Evolutionary conservation across 805 yeast species (phyloP).

Genomic region (Teunomyces atbi): DNA sequence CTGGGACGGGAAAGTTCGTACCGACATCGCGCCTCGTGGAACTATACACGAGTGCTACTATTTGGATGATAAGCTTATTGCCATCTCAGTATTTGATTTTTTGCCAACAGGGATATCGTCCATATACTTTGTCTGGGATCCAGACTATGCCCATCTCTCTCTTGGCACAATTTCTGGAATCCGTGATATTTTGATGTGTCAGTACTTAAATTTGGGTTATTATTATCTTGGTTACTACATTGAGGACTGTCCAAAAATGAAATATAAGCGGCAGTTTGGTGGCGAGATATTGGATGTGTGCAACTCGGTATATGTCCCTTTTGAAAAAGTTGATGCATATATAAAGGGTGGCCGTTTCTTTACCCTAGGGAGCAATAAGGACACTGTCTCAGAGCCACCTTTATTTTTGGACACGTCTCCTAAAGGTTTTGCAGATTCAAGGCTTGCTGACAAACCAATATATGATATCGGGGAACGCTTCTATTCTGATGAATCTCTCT

Average conservation of each 20-base stretch:
- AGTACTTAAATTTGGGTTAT: constrained; percentile 45
- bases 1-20: constrained; percentile 11
- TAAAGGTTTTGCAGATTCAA: constrained; percentile 3
- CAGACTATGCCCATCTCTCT: constrained; percentile 65
- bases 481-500: constrained; percentile 14
- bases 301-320: constrained; percentile 42
- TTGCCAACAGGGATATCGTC: constrained; percentile 76
- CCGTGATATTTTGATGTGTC: constrained; percentile 60
- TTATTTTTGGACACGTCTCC: neutral
- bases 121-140: constrained; percentile 87
- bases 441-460: constrained; percentile 2
- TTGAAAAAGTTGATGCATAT: constrained; percentile 27
- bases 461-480: constrained; percentile 16
- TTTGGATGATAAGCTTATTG: constrained; percentile 59
- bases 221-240: constrained; percentile 83
- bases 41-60: constrained; percentile 82
- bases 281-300: constrained; percentile 66
- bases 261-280: constrained; percentile 74
- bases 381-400: constrained; percentile 9
- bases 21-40: constrained; percentile 35
- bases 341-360: constrained; percentile 33
- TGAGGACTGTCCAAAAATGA: constrained; percentile 79
- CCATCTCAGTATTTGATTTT: constrained; percentile 74
- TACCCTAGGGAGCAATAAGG: constrained; percentile 18
- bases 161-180: constrained; percentile 78